Percentiles rank a stretch among this genome's conserved stretches.
These are phyloP conservation scores for Alloteropsis angusta DNA, from an alignment of 202 grass and related monocot genomes.

Conservation along the genomic window DNA sequence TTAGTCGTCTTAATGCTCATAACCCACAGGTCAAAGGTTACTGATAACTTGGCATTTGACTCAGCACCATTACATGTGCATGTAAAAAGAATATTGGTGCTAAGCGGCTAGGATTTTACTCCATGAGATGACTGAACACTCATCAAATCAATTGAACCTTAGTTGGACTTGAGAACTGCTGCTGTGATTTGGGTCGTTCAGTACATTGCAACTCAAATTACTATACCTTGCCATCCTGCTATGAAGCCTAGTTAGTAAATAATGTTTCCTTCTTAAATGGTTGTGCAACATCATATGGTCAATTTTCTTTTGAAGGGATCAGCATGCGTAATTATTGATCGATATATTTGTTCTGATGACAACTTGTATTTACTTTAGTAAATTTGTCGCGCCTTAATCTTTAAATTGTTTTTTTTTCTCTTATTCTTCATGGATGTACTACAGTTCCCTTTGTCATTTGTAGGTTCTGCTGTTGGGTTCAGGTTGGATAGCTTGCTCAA, in stretches of 20 bases:
- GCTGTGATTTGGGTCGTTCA: neutral
- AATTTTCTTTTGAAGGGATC: neutral
- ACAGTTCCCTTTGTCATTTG: slow-evolving; percentile 20
- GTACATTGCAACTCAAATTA: neutral
- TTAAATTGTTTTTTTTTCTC: neutral
- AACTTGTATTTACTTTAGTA: neutral
- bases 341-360: neutral
- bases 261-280: neutral
- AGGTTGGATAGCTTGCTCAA: slow-evolving; percentile 98
- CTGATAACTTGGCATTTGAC: neutral
- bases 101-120: neutral
- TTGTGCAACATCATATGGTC: neutral
- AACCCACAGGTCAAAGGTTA: neutral
- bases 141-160: neutral
- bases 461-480: slow-evolving; percentile 98
- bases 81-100: neutral
- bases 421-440: neutral
- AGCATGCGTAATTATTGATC: neutral
- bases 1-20: neutral
- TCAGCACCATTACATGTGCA: neutral
- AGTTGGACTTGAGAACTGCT: neutral
- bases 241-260: neutral
- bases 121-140: neutral
- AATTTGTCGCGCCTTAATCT: neutral
- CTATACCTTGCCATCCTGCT: neutral